phyloP scores from a whole-genome alignment of 2,329 filamentous ascomycete species.

The Thielaviopsis cerberus region DNA sequence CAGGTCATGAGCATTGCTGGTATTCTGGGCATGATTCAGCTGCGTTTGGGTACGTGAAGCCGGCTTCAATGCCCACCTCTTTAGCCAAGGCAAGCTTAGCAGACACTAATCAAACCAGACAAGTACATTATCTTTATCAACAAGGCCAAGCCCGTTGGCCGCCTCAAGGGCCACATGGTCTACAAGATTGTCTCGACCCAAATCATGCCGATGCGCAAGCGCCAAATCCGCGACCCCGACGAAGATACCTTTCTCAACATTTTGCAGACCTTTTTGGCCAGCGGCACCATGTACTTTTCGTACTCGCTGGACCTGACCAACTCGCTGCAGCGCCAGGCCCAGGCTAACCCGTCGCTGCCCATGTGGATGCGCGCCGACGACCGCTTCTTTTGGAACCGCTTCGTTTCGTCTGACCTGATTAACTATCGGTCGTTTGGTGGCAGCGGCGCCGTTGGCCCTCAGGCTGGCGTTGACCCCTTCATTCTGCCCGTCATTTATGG shows the following conservation, averaged over 20 bases:
- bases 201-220: constrained; percentile 82
- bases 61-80: too few species aligned
- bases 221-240: constrained; percentile 75
- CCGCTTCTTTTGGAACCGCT: constrained; percentile 97
- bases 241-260: constrained; percentile 80
- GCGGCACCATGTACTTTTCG: constrained; percentile 89
- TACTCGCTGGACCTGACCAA: constrained; percentile 95
- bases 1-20: constrained; percentile 82
- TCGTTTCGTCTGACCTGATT: constrained; percentile 78
- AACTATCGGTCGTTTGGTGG: constrained; percentile 55
- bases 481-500: constrained; percentile 93
- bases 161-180: constrained; percentile 86
- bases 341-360: constrained; percentile 50
- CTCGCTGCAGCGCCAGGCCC: constrained; percentile 82
- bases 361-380: constrained; percentile 88
- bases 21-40: constrained; percentile 81
- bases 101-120: constrained; percentile 30
- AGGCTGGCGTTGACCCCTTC: constrained; percentile 68
- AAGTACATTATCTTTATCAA: constrained; percentile 96
- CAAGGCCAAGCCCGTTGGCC: constrained; percentile 77
- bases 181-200: constrained; percentile 86
- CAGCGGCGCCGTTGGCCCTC: constrained; percentile 46
- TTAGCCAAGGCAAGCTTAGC: not conserved
- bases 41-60: constrained; percentile 57
- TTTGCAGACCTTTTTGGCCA: constrained; percentile 64